Conservation (phyloP, 306 rosid species). For the Quercus cerris region DNA sequence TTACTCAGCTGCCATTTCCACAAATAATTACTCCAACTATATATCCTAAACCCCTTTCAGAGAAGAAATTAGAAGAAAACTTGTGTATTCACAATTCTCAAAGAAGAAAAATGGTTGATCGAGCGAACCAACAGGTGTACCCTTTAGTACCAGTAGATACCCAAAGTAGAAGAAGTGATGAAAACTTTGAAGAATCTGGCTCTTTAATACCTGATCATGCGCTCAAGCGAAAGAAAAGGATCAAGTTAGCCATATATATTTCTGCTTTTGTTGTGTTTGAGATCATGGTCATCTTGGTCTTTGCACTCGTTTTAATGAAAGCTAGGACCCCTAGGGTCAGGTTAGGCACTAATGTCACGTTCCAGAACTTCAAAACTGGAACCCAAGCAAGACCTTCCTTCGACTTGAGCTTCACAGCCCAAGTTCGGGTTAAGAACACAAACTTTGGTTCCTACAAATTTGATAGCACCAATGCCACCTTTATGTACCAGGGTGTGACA, state of each 20-base stretch:
- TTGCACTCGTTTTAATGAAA: background rate
- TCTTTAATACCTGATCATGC: background rate
- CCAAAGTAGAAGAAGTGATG: background rate
- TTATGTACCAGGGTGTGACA: background rate
- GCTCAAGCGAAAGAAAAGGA: conserved; percentile 11
- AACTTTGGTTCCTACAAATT: conserved; percentile 32
- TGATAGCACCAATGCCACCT: conserved; percentile 6
- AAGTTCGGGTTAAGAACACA: conserved; percentile 23
- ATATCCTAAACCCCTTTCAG: too few relatives aligned
- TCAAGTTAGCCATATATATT: conserved; percentile 2
- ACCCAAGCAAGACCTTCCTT: background rate
- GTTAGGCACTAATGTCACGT: background rate
- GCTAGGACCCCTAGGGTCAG: conserved; percentile 1
- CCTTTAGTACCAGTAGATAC: background rate
- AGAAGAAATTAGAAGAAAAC: too few relatives aligned
- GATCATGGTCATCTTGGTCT: background rate
- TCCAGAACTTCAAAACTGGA: background rate
- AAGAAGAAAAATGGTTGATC: background rate
- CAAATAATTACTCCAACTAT: too few relatives aligned
- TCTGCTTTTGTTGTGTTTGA: background rate
- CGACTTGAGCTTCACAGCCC: conserved; percentile 20
- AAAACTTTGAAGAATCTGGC: background rate
- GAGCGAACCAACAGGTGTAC: background rate
- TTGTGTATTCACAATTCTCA: background rate
- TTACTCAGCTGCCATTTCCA: too few relatives aligned